Evolutionary conservation across 306 rosid genomes (phyloP).

Genomic region (Inga leiocalycina): DNA sequence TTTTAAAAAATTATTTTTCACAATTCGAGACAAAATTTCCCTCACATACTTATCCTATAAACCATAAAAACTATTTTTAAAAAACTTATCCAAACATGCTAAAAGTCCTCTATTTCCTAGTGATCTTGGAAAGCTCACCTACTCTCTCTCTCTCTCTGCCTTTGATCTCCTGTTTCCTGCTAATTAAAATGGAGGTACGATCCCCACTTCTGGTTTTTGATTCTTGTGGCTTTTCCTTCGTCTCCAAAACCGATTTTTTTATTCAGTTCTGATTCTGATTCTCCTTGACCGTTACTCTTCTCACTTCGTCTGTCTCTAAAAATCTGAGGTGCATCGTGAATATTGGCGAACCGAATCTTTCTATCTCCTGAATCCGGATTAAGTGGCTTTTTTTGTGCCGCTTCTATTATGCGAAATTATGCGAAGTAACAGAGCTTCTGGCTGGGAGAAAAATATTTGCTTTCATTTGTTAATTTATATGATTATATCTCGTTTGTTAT

Average conservation of each 20-base stretch:
- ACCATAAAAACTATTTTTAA: too few species aligned
- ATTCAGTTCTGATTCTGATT: constrained; percentile 38
- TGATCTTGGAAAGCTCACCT: background rate
- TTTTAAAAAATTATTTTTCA: too few species aligned
- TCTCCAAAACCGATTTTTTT: constrained; percentile 7
- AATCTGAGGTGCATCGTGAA: constrained; percentile 23
- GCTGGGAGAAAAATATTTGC: too few species aligned
- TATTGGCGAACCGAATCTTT: constrained; percentile 29
- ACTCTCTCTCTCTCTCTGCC: too few species aligned
- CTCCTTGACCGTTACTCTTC: constrained; percentile 37
- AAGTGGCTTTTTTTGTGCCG: background rate
- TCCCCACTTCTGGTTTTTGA: background rate
- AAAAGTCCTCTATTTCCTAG: background rate
- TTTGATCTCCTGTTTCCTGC: too few species aligned
- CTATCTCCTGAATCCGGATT: constrained; percentile 8
- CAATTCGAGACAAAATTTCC: too few species aligned
- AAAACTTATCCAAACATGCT: too few species aligned
- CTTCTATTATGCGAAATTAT: background rate
- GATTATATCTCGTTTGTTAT: too few species aligned
- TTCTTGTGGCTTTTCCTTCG: background rate
- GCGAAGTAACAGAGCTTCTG: too few species aligned
- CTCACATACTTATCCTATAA: too few species aligned
- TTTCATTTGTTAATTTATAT: too few species aligned
- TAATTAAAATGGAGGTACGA: too few species aligned
- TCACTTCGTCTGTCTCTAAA: constrained; percentile 16